A percentile compares a stretch with the other conserved stretches of the same genome.
phyloP scores from a whole-genome alignment of 1,284 basidiomycete genomes.

The Trametes versicolor region DNA sequence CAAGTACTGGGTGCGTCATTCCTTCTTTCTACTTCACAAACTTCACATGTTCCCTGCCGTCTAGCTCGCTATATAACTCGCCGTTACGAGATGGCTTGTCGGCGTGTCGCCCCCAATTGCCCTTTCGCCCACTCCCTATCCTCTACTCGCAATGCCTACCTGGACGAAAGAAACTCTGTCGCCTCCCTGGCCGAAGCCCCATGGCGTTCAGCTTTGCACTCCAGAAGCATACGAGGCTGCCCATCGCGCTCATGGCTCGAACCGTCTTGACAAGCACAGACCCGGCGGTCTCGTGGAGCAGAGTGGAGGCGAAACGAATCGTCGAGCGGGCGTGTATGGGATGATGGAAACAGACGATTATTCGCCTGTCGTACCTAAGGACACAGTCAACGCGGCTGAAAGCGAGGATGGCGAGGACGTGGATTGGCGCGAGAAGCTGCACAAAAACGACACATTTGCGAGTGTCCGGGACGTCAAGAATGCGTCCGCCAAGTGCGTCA shows the following conservation, averaged over 20 bases:
- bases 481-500: slow-evolving; percentile 29
- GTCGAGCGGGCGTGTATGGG: slow-evolving; percentile 26
- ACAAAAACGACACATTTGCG: slow-evolving; percentile 6
- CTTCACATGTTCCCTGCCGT: not conserved
- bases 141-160: slow-evolving; percentile 18
- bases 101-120: not conserved
- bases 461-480: slow-evolving; percentile 39
- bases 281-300: slow-evolving; percentile 20
- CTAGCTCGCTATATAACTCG: not conserved
- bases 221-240: slow-evolving; percentile 21
- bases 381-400: too few relatives aligned
- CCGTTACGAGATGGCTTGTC: not conserved
- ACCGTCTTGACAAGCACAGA: slow-evolving; percentile 16
- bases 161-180: slow-evolving; percentile 24
- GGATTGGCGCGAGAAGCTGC: slow-evolving; percentile 12
- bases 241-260: slow-evolving; percentile 2
- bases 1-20: not conserved
- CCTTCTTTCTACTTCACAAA: not conserved
- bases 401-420: not conserved
- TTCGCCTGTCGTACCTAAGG: too few relatives aligned
- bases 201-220: slow-evolving; percentile 17
- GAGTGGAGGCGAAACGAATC: slow-evolving; percentile 21
- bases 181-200: slow-evolving; percentile 21
- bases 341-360: slow-evolving; percentile 8
- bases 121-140: too few relatives aligned